phyloP scores from a whole-genome alignment of 1,139 yeast genomes.

The Chernovozyma aurita region DNA sequence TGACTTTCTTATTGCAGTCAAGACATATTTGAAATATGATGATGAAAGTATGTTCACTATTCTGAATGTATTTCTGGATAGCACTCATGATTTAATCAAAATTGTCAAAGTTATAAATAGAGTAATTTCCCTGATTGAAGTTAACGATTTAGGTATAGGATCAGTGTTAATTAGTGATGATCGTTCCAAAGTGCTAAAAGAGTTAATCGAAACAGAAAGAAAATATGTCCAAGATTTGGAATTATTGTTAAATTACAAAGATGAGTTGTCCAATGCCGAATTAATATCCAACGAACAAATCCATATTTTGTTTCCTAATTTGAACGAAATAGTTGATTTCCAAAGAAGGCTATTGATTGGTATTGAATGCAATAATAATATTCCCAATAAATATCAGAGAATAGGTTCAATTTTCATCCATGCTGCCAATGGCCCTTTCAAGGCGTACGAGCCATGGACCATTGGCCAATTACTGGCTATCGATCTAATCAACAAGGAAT shows the following conservation, averaged over 20 bases:
- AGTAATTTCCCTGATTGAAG: slow-evolving; percentile 26
- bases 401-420: slow-evolving; percentile 84
- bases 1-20: slow-evolving; percentile 85
- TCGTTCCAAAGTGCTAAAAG: slow-evolving; percentile 76
- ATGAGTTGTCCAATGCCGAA: slow-evolving; percentile 62
- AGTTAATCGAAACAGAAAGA: slow-evolving; percentile 83
- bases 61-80: slow-evolving; percentile 82
- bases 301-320: slow-evolving; percentile 81
- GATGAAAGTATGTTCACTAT: slow-evolving; percentile 82
- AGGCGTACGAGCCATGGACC: slow-evolving; percentile 88
- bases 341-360: slow-evolving; percentile 88
- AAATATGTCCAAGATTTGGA: slow-evolving; percentile 91
- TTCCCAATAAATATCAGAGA: slow-evolving; percentile 73
- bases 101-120: slow-evolving; percentile 67
- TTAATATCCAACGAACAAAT: slow-evolving; percentile 74
- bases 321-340: slow-evolving; percentile 80
- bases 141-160: slow-evolving; percentile 13
- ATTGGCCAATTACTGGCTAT: slow-evolving; percentile 82
- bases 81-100: slow-evolving; percentile 71
- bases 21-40: slow-evolving; percentile 65
- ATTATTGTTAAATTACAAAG: slow-evolving; percentile 60
- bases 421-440: slow-evolving; percentile 74
- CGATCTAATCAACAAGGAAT: slow-evolving; percentile 69
- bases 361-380: slow-evolving; percentile 78
- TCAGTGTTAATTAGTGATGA: slow-evolving; percentile 43